Evolutionary conservation across 106 monocot genomes (phyloP).

Genomic region (Xerophyta viscosa): DNA sequence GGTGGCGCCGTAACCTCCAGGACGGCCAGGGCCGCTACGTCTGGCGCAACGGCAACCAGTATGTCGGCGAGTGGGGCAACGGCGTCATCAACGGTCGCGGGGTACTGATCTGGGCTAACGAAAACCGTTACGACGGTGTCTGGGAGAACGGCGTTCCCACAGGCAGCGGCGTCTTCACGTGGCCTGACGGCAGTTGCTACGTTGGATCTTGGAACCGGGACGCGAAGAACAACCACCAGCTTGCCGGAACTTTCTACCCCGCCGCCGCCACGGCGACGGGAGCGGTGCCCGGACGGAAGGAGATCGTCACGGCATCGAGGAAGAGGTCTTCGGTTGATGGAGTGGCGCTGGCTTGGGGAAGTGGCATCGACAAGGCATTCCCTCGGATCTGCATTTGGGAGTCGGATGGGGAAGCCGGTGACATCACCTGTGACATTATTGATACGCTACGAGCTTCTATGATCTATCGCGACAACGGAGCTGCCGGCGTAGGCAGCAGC

Average conservation of each 20-base stretch:
- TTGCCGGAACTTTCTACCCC: conserved; percentile 25
- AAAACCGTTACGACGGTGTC: conserved; percentile 57
- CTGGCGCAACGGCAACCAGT: conserved; percentile 69
- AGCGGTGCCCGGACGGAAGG: conserved; percentile 7
- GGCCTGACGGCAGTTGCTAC: conserved; percentile 65
- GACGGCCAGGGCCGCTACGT: conserved; percentile 60
- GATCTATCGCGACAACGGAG: conserved; percentile 26
- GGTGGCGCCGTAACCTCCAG: conserved; percentile 50
- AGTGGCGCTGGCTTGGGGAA: conserved; percentile 1
- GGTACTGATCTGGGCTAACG: conserved; percentile 61
- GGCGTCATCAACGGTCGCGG: conserved; percentile 59
- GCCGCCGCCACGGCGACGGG: conserved; percentile 1
- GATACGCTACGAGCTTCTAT: conserved; percentile 53
- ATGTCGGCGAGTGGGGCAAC: conserved; percentile 62
- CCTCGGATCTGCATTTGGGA: conserved; percentile 90
- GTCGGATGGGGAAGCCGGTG: conserved; percentile 66
- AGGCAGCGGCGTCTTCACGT: conserved; percentile 62
- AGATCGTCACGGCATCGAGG: conserved; percentile 9
- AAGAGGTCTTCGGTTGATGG: conserved; percentile 23
- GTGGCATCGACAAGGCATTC: conserved; percentile 31
- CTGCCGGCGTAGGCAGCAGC: no score
- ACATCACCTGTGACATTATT: conserved; percentile 78
- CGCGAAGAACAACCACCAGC: conserved; percentile 1
- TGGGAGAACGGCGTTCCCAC: conserved; percentile 66
- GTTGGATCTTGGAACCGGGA: conserved; percentile 42